phyloP scores from a whole-genome alignment of 2,329 filamentous ascomycete genomes.

The Fusarium sp. region DNA sequence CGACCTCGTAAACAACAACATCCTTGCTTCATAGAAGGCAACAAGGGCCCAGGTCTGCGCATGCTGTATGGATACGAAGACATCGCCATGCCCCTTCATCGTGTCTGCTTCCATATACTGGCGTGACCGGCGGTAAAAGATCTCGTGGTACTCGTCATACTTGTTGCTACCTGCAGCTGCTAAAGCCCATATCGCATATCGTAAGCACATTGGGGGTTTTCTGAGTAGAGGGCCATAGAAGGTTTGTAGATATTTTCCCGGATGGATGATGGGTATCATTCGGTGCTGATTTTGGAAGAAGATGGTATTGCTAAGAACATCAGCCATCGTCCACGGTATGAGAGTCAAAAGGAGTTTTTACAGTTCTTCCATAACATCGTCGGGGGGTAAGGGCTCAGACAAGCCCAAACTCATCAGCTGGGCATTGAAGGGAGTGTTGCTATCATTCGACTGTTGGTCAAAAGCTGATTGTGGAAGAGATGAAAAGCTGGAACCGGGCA shows the following conservation, averaged over 20 bases:
- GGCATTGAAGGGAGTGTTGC: conserved; percentile 23
- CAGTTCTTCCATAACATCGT: conserved; percentile 86
- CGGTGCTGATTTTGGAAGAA: conserved; percentile 83
- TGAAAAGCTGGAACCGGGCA: conserved; percentile 19
- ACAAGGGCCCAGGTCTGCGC: conserved; percentile 84
- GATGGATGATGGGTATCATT: conserved; percentile 81
- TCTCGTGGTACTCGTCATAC: conserved; percentile 76
- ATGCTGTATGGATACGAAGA: conserved; percentile 81
- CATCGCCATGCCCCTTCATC: conserved; percentile 85
- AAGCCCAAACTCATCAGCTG: conserved; percentile 80
- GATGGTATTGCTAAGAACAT: conserved; percentile 67
- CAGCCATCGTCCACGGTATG: conserved; percentile 1
- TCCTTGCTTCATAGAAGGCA: conserved; percentile 82
- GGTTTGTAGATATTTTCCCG: conserved; percentile 76
- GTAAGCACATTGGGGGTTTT: conserved; percentile 83
- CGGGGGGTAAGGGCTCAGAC: conserved; percentile 82
- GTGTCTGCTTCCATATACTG: conserved; percentile 88
- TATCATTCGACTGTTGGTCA: conserved; percentile 15
- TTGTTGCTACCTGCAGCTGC: conserved; percentile 78
- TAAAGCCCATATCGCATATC: conserved; percentile 90
- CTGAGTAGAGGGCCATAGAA: conserved; percentile 78
- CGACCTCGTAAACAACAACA: conserved; percentile 85
- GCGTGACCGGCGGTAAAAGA: conserved; percentile 84
- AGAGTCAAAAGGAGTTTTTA: conserved; percentile 55
- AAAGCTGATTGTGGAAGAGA: conserved; percentile 31